Evolutionary conservation across 2,329 filamentous ascomycete genomes (phyloP).

Genomic region (Penicillium thymicola): DNA sequence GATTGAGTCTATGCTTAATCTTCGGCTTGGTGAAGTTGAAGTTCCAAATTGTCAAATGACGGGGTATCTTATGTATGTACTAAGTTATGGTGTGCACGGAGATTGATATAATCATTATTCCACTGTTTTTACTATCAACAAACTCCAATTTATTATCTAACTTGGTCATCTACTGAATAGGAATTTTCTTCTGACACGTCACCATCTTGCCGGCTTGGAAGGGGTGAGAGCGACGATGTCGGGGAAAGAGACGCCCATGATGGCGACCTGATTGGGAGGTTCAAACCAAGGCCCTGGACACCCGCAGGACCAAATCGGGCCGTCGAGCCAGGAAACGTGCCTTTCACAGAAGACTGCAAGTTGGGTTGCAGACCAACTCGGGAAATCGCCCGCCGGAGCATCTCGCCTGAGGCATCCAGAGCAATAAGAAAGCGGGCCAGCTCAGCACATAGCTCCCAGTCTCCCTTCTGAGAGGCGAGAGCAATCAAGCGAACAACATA

Average conservation of each 20-base stretch:
- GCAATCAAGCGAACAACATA: conserved; percentile 73
- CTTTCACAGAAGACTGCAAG: conserved; percentile 15
- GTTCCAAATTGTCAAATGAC: not conserved
- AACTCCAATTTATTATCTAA: conserved; percentile 7
- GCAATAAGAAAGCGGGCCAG: conserved; percentile 92
- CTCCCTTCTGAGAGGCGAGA: conserved; percentile 75
- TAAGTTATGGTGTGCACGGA: no score
- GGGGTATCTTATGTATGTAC: not conserved
- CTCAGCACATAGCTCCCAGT: conserved; percentile 96
- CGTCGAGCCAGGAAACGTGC: conserved; percentile 10
- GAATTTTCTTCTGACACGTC: conserved; percentile 16
- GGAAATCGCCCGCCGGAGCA: conserved; percentile 53
- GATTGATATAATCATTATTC: not conserved
- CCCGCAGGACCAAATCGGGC: conserved; percentile 24
- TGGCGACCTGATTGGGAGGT: conserved; percentile 29
- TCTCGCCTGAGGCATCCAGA: conserved; percentile 80
- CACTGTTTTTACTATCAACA: not conserved
- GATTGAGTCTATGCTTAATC: not conserved
- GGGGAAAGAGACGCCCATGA: conserved; percentile 35
- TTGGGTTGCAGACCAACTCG: conserved; percentile 36
- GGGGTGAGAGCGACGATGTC: conserved; percentile 27
- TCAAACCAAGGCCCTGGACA: conserved; percentile 36
- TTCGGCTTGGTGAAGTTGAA: not conserved
- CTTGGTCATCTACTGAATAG: conserved; percentile 10
- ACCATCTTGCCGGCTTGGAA: conserved; percentile 10